These are phyloP conservation scores for Angophora floribunda DNA, from an alignment of 345 rosid genomes.

Conservation along the genomic window DNA sequence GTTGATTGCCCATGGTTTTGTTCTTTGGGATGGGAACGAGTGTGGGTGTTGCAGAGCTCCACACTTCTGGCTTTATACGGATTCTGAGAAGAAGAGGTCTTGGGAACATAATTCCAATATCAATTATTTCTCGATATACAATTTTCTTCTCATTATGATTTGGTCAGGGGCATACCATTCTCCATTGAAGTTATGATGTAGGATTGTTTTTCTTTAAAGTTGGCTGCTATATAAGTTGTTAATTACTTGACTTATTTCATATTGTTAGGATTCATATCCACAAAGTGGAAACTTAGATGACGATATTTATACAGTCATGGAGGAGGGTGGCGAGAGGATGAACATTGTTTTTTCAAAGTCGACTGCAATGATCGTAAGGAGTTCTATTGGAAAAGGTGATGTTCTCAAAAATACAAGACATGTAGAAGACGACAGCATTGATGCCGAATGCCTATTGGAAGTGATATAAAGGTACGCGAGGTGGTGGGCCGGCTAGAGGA, in stretches of 20 bases:
- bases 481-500: slow-evolving; percentile 36
- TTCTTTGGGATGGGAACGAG: background rate
- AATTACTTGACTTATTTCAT: background rate
- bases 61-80: no score
- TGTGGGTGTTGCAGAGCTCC: background rate
- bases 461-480: slow-evolving; percentile 35
- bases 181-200: background rate
- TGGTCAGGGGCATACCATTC: background rate
- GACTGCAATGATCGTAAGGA: no score
- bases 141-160: no score
- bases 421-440: no score
- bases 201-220: background rate
- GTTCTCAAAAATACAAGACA: no score
- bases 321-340: no score
- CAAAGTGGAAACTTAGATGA: background rate
- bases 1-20: background rate
- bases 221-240: background rate
- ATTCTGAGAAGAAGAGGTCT: no score
- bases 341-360: no score
- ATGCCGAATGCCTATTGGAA: no score
- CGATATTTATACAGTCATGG: background rate
- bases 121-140: no score
- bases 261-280: background rate
- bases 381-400: no score
- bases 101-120: no score